Conservation (phyloP, 2,329 filamentous ascomycete species). For the Malbranchea zuffiana region DNA sequence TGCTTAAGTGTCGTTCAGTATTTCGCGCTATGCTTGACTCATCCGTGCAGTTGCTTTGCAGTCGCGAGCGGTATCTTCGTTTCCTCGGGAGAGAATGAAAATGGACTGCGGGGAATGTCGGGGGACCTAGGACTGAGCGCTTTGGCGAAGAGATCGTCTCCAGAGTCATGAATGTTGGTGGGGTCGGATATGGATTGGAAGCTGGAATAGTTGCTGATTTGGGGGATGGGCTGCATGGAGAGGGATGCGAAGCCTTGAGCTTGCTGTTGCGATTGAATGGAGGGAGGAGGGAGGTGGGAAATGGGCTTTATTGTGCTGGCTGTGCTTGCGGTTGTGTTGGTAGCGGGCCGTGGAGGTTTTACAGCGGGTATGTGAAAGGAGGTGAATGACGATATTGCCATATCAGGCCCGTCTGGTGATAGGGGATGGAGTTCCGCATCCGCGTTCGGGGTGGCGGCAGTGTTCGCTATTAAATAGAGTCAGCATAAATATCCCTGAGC, state of each 20-base stretch:
- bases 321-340: conserved; percentile 11
- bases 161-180: no score
- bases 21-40: no score
- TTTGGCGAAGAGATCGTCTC: conserved; percentile 78
- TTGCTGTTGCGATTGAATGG: conserved; percentile 29
- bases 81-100: conserved; percentile 47
- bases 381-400: conserved; percentile 52
- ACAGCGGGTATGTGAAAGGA: conserved; percentile 39
- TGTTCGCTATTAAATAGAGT: conserved; percentile 4
- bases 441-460: conserved; percentile 9
- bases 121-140: conserved; percentile 78
- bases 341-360: conserved; percentile 20
- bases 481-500: conserved; percentile 3
- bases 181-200: conserved; percentile 24
- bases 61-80: no score
- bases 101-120: conserved; percentile 75
- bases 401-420: conserved; percentile 52
- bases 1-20: no score
- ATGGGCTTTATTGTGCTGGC: conserved; percentile 18
- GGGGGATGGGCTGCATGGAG: conserved; percentile 22
- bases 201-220: conserved; percentile 22
- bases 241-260: conserved; percentile 14
- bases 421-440: conserved; percentile 38
- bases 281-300: conserved; percentile 30
- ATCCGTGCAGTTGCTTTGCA: no score